Evolutionary conservation across 1,139 yeast species (phyloP), one percentile per base, ranked within the genome.

Genomic region (Hyphopichia fennica): DNA sequence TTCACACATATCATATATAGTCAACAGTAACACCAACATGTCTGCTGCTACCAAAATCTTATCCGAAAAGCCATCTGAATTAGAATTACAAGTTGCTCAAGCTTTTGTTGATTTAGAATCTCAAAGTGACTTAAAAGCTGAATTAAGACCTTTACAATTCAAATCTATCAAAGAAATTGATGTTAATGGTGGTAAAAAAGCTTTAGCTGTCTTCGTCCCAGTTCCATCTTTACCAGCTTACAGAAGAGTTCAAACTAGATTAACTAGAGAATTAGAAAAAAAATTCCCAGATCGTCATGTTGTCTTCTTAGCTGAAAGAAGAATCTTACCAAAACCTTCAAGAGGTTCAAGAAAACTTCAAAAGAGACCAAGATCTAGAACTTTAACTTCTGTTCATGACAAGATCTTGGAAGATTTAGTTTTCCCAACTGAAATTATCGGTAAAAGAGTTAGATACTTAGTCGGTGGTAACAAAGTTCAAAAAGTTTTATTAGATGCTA

Each of bases 341-440:
- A 84, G 87, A 67, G 86, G 91, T 79, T 83, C 96, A 53, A 87
- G 91, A 83, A 87, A 85, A 75, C 79, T 77, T 65, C 99, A 93
- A 83, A 91, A 93, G 93, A 93, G 99, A 84, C 99, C 99, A 76
- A 88, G 96, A 83, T 91, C 98, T 66, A 90, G 99, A 87, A 93
- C 99, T 67, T 84, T 93, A 77, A 84, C 97, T 65, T 90, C 98
- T 68, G 99, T 93, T 62, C 99, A 93, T 78, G 98, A 93, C 81
- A 89, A 90, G 77, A 81, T 93, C 79, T 89, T 93, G 75, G 99
- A 93, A 79, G 99, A 93, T 79, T 84, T 93, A 71, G 99, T 95
- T 60, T 93, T 87, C 97, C 99, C 99, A 77, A 91, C 98, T 64
- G 98, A 93, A 82, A 93, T 93, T 67, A 83, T 87, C 63, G 99